Evolutionary conservation across 345 rosid genomes (phyloP).

Genomic region (Rhodomyrtus tomentosa): DNA sequence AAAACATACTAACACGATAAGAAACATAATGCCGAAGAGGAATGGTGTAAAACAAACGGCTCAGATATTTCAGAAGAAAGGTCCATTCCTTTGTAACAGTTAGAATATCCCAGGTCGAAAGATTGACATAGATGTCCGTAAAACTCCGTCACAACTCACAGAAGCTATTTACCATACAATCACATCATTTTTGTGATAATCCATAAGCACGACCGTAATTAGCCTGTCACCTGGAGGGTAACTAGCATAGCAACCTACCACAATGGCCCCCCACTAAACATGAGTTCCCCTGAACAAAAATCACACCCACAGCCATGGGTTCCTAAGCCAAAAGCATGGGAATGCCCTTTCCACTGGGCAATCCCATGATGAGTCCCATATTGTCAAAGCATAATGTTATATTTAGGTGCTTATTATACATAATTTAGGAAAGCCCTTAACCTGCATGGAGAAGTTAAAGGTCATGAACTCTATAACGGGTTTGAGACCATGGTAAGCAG

Average conservation of each 20-base stretch:
- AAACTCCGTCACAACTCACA: not conserved
- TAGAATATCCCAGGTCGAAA: not conserved
- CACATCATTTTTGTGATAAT: not conserved
- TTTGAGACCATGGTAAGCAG: slow-evolving; percentile 82
- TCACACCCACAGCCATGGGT: not conserved
- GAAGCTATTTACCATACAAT: not conserved
- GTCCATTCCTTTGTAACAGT: not conserved
- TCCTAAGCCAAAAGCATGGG: not conserved
- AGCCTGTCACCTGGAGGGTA: not conserved
- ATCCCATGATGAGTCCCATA: not conserved
- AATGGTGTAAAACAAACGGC: not conserved
- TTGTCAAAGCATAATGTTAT: not conserved
- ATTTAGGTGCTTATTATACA: not conserved
- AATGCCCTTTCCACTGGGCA: not conserved
- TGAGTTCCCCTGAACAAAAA: not conserved
- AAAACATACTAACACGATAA: not conserved
- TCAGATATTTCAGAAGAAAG: not conserved
- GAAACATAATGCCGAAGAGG: not conserved
- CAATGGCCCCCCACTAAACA: not conserved
- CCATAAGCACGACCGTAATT: not conserved
- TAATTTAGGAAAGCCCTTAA: slow-evolving; percentile 2
- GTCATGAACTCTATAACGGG: slow-evolving; percentile 97
- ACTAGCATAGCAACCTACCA: not conserved
- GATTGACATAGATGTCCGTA: not conserved
- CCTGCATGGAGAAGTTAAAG: slow-evolving; percentile 98